Conservation (phyloP, 2,329 filamentous ascomycete species). For the Magnaporthiopsis incrustans region DNA sequence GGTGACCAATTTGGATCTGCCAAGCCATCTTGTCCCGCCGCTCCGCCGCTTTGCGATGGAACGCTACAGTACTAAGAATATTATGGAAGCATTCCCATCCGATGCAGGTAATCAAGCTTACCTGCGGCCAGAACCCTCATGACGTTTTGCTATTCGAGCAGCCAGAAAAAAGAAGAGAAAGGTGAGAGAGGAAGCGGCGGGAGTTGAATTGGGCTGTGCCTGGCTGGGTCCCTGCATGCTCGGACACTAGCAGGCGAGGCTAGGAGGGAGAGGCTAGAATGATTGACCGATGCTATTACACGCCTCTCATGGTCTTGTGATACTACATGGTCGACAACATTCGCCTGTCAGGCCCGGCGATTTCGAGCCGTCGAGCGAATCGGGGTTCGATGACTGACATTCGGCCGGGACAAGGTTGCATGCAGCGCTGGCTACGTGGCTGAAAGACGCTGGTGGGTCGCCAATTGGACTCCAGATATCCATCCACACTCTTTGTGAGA, state of each 20-base stretch:
- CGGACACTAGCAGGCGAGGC: neutral
- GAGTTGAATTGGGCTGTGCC: neutral
- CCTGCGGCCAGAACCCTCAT: neutral
- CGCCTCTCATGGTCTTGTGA: neutral
- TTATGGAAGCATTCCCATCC: neutral
- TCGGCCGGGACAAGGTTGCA: too few relatives aligned
- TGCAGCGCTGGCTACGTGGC: too few relatives aligned
- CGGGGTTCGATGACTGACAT: neutral
- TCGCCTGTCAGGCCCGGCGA: neutral
- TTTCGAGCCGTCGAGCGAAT: neutral
- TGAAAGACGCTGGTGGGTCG: too few relatives aligned
- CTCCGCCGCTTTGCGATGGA: neutral
- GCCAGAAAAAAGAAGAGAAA: neutral
- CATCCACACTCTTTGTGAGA: too few relatives aligned
- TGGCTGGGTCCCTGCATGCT: neutral
- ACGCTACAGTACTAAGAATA: neutral
- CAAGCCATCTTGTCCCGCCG: slow-evolving; percentile 3
- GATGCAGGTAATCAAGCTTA: neutral
- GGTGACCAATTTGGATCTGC: neutral
- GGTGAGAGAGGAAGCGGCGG: neutral
- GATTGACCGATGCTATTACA: neutral
- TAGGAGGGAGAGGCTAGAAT: too few relatives aligned
- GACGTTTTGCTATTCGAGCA: neutral
- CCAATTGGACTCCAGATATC: too few relatives aligned
- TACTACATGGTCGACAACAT: neutral